Conservation (phyloP, 2,329 filamentous ascomycete species). For the Saccharata proteae region DNA sequence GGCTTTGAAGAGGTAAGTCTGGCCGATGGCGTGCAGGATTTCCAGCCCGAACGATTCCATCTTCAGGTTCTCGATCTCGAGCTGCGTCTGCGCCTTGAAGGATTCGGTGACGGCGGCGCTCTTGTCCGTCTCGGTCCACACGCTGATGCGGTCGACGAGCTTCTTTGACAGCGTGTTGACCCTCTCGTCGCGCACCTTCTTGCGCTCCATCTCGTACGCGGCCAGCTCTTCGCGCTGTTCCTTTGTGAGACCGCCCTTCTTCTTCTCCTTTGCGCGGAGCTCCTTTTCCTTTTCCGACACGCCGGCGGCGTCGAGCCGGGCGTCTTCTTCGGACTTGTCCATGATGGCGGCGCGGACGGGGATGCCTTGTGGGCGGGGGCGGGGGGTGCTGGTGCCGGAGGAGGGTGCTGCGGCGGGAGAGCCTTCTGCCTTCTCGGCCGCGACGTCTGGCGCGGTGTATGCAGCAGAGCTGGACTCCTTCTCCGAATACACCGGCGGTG, state of each 20-base stretch:
- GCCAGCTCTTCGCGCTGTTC: conserved; percentile 88
- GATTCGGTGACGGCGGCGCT: conserved; percentile 69
- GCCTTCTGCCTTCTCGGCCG: conserved; percentile 13
- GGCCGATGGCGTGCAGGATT: conserved; percentile 87
- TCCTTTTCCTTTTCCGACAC: conserved; percentile 64
- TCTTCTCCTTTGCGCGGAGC: conserved; percentile 71
- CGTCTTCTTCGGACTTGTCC: conserved; percentile 74
- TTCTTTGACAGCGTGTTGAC: conserved; percentile 76
- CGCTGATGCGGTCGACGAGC: conserved; percentile 74
- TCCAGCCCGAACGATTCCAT: conserved; percentile 98
- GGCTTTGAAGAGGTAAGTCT: conserved; percentile 80
- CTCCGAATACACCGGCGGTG: conserved; percentile 16
- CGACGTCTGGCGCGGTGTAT: conserved; percentile 21
- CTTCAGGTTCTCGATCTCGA: conserved; percentile 96
- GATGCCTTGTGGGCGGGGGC: conserved; percentile 39
- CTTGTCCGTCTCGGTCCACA: conserved; percentile 98
- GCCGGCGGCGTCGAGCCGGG: conserved; percentile 50
- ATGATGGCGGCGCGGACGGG: conserved; percentile 76
- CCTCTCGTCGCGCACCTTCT: conserved; percentile 73
- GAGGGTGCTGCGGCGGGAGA: conserved; percentile 13
- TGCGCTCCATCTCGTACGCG: conserved; percentile 78
- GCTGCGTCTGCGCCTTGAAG: conserved; percentile 85
- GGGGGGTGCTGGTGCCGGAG: conserved; percentile 37
- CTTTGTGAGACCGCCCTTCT: conserved; percentile 74
- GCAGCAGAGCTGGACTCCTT: conserved; percentile 16